Percentiles rank a stretch among this genome's conserved stretches.
phyloP scores from a whole-genome alignment of 768 basidiomycete genomes.

The Boletellus ananas region DNA sequence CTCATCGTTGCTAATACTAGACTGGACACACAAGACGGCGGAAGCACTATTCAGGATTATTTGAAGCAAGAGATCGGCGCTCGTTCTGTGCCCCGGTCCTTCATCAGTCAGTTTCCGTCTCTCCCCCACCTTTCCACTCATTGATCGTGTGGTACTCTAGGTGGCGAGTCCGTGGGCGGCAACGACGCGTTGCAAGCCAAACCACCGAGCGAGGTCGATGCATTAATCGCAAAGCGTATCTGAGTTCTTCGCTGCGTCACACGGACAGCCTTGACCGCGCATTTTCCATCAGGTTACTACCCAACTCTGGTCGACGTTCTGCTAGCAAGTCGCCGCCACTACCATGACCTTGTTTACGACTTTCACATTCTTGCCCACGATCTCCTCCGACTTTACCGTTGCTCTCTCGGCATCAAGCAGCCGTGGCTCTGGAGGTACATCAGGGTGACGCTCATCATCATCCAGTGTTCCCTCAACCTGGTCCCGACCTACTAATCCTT shows the following conservation, averaged over 20 bases:
- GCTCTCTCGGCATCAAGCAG: too few species aligned
- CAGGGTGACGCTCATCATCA: too few species aligned
- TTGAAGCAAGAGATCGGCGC: slow-evolving; percentile 61
- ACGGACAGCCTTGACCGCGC: background rate
- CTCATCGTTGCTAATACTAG: slow-evolving; percentile 24
- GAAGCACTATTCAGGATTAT: slow-evolving; percentile 61
- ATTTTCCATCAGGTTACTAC: too few species aligned
- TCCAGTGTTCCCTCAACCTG: too few species aligned
- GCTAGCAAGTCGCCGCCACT: too few species aligned
- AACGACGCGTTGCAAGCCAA: slow-evolving; percentile 15
- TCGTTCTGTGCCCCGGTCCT: slow-evolving; percentile 73
- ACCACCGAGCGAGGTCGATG: slow-evolving; percentile 1
- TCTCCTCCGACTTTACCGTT: too few species aligned
- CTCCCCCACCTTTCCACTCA: background rate
- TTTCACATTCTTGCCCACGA: too few species aligned
- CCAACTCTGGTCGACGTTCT: too few species aligned
- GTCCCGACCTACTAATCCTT: too few species aligned
- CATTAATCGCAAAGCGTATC: slow-evolving; percentile 9
- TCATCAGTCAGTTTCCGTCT: slow-evolving; percentile 51
- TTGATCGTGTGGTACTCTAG: slow-evolving; percentile 1
- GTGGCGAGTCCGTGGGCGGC: slow-evolving; percentile 18
- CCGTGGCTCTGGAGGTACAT: too few species aligned
- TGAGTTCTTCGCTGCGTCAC: background rate
- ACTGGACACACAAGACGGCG: slow-evolving; percentile 58
- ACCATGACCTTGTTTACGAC: too few species aligned